Evolutionary conservation across 2,329 filamentous ascomycete species (phyloP), one percentile per base, ranked within the genome.

Genomic region (Diaporthe capsici): DNA sequence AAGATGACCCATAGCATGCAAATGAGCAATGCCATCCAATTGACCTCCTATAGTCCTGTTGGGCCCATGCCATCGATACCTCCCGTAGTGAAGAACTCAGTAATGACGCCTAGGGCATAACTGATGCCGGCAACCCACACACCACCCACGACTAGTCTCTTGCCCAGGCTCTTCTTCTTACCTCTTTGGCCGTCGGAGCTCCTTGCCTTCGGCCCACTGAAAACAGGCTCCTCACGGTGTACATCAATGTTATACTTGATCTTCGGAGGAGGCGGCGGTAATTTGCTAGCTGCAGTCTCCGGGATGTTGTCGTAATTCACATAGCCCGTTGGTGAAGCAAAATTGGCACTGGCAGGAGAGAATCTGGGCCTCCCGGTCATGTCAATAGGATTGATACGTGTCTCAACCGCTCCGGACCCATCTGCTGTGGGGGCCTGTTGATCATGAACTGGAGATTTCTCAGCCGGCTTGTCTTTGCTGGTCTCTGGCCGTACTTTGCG

Each of bases 311-410:
- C 89, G 78, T 92, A 90, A 78, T 92, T 92, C 58, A 93, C 89
- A 79, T 92, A 93, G 0, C 91, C 92, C 1, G 91, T 93, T 1
- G 92, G 91, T 47, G 89, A 92, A 25, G 91, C 90, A 80, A 92
- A 93, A 71, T 89, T 88, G 6, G 90, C 90, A 7, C 89, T 88
- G 9, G 85, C 84, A 3, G 86, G 82, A 4, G 83, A 81, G 6
- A 82, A 79, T 5, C 61, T 65, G 5, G 83, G 80, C 73, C 82
- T 84, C 63, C 87, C 86, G 80, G 87, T 89, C 86, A 88, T 87
- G 79, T 90, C 88, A 72, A 93, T 91, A 0, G 92, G 91, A 78
- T 93, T 93, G 78, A 91, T 81, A 20, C 79, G 78, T 37, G 75
- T 49, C 31, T 68, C 28, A 22, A 72, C 31, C 34, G 61, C 34